Conservation (phyloP, 225 moss, liverwort and hornwort genomes). For the Rhytidiadelphus loreus region DNA sequence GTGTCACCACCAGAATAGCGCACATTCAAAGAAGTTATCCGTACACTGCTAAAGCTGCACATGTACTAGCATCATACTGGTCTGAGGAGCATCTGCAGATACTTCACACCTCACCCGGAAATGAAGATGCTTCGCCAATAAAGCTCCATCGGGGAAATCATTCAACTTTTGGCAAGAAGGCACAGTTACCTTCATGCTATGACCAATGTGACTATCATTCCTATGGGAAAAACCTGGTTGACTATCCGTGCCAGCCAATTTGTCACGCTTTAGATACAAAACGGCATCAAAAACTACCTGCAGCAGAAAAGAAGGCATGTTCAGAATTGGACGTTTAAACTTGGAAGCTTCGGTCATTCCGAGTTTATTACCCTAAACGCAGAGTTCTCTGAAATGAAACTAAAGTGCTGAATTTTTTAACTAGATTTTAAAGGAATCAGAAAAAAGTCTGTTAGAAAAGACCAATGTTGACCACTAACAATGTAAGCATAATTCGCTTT, state of each 20-base stretch:
- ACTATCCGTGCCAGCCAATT: neutral
- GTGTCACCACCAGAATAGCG: neutral
- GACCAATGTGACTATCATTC: neutral
- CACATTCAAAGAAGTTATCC: neutral
- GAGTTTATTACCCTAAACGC: neutral
- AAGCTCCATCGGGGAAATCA: neutral
- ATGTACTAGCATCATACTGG: constrained; percentile 21
- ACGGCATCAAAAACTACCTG: constrained; percentile 62
- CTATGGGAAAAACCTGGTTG: neutral
- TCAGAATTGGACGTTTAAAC: neutral
- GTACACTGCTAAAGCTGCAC: constrained; percentile 19
- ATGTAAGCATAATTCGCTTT: neutral
- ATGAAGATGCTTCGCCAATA: constrained; percentile 34
- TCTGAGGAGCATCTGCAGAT: constrained; percentile 19
- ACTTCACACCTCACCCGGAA: constrained; percentile 34
- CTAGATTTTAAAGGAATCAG: neutral
- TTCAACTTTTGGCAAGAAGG: neutral
- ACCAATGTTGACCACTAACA: neutral
- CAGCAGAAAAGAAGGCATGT: neutral
- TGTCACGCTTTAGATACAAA: constrained; percentile 28
- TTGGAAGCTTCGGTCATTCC: neutral
- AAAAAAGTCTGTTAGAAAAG: neutral
- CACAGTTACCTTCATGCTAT: neutral
- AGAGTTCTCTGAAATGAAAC: neutral
- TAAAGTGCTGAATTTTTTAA: neutral